A percentile compares a stretch with the other conserved stretches of the same genome.
Conservation (phyloP, 2,329 filamentous ascomycete species). For the Lasiodiplodia sp. region DNA sequence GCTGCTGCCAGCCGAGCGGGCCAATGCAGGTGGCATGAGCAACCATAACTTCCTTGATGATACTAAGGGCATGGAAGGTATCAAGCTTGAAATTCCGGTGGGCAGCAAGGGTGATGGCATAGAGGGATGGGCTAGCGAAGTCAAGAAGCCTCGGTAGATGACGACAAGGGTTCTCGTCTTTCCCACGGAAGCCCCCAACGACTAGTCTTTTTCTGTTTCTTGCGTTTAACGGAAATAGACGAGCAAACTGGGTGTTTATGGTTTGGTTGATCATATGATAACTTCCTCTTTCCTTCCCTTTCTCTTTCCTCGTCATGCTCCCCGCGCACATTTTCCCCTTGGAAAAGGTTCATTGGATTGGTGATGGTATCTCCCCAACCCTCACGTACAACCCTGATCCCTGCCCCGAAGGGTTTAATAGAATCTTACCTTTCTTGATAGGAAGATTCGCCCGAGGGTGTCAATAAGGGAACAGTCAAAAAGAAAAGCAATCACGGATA, state of each 20-base stretch:
- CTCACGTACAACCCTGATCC: background rate
- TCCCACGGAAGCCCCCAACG: slow-evolving; percentile 11
- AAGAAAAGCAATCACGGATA: slow-evolving; percentile 12
- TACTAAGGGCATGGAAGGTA: slow-evolving; percentile 84
- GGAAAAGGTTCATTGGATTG: slow-evolving; percentile 16
- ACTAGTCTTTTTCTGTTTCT: slow-evolving; percentile 24
- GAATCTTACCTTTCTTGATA: background rate
- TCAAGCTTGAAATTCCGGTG: slow-evolving; percentile 77
- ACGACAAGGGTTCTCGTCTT: slow-evolving; percentile 3
- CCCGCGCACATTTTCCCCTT: background rate
- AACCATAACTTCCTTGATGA: slow-evolving; percentile 83
- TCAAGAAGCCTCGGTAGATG: slow-evolving; percentile 64
- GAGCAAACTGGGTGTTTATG: slow-evolving; percentile 30
- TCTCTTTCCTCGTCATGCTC: slow-evolving; percentile 14
- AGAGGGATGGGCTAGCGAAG: slow-evolving; percentile 89
- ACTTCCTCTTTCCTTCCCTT: slow-evolving; percentile 14
- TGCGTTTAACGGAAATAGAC: slow-evolving; percentile 28
- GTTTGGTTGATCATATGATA: slow-evolving; percentile 29
- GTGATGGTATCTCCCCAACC: slow-evolving; percentile 3
- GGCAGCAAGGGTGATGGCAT: slow-evolving; percentile 90
- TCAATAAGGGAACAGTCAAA: background rate
- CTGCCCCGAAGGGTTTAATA: background rate
- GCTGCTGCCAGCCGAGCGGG: slow-evolving; percentile 83
- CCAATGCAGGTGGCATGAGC: slow-evolving; percentile 96
- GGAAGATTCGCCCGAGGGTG: background rate